Conservation (phyloP, 768 basidiomycete species). For the Tylopilus vinaceipallidus region DNA sequence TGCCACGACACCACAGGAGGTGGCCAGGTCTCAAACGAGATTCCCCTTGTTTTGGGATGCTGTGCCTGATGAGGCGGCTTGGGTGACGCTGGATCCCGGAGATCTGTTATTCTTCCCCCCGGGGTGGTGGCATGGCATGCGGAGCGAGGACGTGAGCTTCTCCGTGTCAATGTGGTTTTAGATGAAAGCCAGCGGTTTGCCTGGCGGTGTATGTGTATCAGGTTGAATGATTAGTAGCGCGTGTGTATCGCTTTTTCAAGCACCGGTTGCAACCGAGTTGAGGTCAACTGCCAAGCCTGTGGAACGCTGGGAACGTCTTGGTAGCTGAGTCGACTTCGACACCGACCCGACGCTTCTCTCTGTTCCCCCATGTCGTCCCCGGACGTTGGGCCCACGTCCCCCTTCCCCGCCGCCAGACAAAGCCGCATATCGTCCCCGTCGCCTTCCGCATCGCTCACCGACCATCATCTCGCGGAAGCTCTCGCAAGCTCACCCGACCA, state of each 20-base stretch:
- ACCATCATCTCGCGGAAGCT: conserved; percentile 64
- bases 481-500: conserved; percentile 65
- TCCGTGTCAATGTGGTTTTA: conserved; percentile 94
- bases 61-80: conserved; percentile 59
- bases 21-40: conserved; percentile 18
- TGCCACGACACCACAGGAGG: conserved; percentile 19
- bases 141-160: conserved; percentile 76
- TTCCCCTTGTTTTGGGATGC: conserved; percentile 54
- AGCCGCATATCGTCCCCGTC: conserved; percentile 29
- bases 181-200: conserved; percentile 28
- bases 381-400: conserved; percentile 31
- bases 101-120: conserved; percentile 89
- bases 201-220: conserved; percentile 19
- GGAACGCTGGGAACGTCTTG: conserved; percentile 19
- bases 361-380: conserved; percentile 25
- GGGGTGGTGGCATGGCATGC: conserved; percentile 95
- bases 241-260: conserved; percentile 20
- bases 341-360: conserved; percentile 4
- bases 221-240: conserved; percentile 4
- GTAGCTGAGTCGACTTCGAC: conserved; percentile 14
- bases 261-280: conserved; percentile 30
- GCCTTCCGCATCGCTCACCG: conserved; percentile 45
- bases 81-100: conserved; percentile 69
- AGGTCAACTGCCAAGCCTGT: conserved; percentile 13
- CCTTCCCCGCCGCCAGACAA: conserved; percentile 24